phyloP scores from a whole-genome alignment of 495 filamentous ascomycete species.

The Amorphotheca resinae region DNA sequence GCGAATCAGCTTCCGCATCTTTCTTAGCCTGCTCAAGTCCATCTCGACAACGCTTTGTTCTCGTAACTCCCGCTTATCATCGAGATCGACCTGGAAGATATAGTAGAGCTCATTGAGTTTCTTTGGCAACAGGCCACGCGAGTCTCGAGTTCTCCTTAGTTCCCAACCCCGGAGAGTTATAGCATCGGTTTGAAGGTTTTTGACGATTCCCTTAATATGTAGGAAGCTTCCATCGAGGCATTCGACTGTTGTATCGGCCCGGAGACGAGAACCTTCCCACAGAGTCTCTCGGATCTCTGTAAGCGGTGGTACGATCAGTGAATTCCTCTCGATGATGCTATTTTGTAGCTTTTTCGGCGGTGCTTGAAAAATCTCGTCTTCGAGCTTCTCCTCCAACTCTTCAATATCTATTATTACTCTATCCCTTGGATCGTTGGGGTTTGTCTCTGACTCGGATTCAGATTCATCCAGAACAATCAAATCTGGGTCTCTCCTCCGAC shows the following conservation, averaged over 20 bases:
- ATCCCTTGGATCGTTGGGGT: too few relatives aligned
- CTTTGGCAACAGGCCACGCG: constrained; percentile 27
- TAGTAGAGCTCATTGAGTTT: constrained; percentile 43
- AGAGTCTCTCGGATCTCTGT: neutral
- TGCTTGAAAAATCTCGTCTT: neutral
- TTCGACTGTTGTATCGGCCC: constrained; percentile 3
- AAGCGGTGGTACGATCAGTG: neutral
- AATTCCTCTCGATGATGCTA: neutral
- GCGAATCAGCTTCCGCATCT: constrained; percentile 29
- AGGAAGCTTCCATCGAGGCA: constrained; percentile 24
- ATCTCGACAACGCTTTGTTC: constrained; percentile 35
- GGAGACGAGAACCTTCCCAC: neutral
- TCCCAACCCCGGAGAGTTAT: constrained; percentile 29
- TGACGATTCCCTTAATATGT: constrained; percentile 26
- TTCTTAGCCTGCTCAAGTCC: constrained; percentile 21
- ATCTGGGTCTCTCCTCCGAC: too few relatives aligned
- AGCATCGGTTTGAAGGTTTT: constrained; percentile 17
- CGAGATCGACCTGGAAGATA: constrained; percentile 31
- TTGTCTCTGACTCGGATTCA: too few relatives aligned
- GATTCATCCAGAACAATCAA: too few relatives aligned
- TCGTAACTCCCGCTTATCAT: constrained; percentile 25
- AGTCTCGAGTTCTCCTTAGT: constrained; percentile 24
- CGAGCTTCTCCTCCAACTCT: neutral
- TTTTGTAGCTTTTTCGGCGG: neutral
- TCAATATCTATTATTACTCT: constrained; percentile 3